Percentiles rank a stretch among this genome's conserved stretches.
These are phyloP conservation scores for Pythium oligandrum DNA, from an alignment of 352 stramenopile genomes.

Conservation along the genomic window DNA sequence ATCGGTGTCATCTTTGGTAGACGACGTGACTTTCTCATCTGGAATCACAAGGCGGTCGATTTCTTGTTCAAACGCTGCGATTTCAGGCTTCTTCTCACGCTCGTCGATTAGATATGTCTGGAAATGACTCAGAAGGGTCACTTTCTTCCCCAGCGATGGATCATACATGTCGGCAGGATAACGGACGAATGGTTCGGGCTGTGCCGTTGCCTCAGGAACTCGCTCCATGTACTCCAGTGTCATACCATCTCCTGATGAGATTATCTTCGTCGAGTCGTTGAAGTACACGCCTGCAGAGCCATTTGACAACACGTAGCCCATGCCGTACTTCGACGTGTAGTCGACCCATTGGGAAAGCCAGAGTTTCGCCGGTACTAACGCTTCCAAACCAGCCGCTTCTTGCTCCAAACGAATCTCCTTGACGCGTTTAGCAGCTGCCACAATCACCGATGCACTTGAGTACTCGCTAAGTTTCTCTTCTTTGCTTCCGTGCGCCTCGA, in stretches of 20 bases:
- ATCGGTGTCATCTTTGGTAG: background rate
- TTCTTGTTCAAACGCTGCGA: slow-evolving; percentile 23
- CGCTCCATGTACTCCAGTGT: slow-evolving; percentile 96
- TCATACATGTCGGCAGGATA: slow-evolving; percentile 75
- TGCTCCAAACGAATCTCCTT: slow-evolving; percentile 57
- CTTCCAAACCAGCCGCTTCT: slow-evolving; percentile 21
- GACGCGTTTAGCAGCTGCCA: slow-evolving; percentile 54
- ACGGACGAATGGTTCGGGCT: slow-evolving; percentile 27
- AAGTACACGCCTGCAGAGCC: slow-evolving; percentile 96
- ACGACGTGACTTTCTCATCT: slow-evolving; percentile 1
- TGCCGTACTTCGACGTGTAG: slow-evolving; percentile 99
- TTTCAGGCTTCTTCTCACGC: slow-evolving; percentile 21
- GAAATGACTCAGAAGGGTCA: slow-evolving; percentile 97
- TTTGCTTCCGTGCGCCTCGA: slow-evolving; percentile 43
- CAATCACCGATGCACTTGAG: slow-evolving; percentile 50
- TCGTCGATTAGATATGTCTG: slow-evolving; percentile 94
- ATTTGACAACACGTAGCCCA: slow-evolving; percentile 97
- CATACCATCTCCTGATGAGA: slow-evolving; percentile 83
- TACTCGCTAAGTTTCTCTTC: slow-evolving; percentile 47
- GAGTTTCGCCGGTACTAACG: slow-evolving; percentile 47
- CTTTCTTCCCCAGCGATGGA: slow-evolving; percentile 94
- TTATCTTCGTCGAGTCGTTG: slow-evolving; percentile 98
- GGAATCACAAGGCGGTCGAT: slow-evolving; percentile 2
- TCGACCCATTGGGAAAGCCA: slow-evolving; percentile 98
- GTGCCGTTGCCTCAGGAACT: slow-evolving; percentile 34